Conservation (phyloP, 495 filamentous ascomycete genomes). For the Penicillium samsonianum region DNA sequence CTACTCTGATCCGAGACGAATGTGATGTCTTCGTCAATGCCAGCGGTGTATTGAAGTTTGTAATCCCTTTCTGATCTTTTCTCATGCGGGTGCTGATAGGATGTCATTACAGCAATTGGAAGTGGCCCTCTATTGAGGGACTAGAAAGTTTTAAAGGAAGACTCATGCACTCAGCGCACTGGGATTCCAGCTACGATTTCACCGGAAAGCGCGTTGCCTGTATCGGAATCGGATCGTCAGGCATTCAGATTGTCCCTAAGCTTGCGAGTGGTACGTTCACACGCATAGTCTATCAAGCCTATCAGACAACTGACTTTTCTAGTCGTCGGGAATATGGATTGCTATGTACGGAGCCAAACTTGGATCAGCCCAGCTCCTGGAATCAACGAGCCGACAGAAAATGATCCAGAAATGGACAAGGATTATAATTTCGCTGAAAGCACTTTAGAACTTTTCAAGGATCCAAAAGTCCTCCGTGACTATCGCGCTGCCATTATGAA, state of each 20-base stretch:
- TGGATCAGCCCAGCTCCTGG: slow-evolving; percentile 9
- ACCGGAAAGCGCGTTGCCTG: slow-evolving; percentile 47
- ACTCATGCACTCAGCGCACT: slow-evolving; percentile 51
- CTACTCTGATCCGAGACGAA: slow-evolving; percentile 25
- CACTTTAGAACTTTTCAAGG: slow-evolving; percentile 4
- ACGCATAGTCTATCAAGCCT: too few species aligned
- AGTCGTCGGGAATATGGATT: slow-evolving; percentile 1
- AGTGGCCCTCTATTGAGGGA: slow-evolving; percentile 53
- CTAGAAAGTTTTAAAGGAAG: slow-evolving; percentile 45
- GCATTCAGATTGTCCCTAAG: slow-evolving; percentile 42
- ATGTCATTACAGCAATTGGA: slow-evolving; percentile 33
- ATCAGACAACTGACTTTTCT: neutral
- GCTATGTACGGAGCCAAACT: slow-evolving; percentile 45
- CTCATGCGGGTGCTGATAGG: neutral
- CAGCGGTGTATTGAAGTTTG: slow-evolving; percentile 47
- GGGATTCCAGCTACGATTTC: slow-evolving; percentile 37
- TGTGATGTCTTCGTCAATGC: slow-evolving; percentile 52
- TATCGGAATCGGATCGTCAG: slow-evolving; percentile 46
- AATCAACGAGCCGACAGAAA: slow-evolving; percentile 8
- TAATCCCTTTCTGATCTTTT: neutral
- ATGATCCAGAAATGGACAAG: slow-evolving; percentile 4
- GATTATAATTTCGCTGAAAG: neutral
- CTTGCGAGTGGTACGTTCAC: neutral
- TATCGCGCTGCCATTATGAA: slow-evolving; percentile 2
- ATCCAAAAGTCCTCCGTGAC: slow-evolving; percentile 2